Evolutionary conservation across 768 basidiomycete species (phyloP), one percentile per base, ranked within the genome.

Genomic region (Leccinum broughii): DNA sequence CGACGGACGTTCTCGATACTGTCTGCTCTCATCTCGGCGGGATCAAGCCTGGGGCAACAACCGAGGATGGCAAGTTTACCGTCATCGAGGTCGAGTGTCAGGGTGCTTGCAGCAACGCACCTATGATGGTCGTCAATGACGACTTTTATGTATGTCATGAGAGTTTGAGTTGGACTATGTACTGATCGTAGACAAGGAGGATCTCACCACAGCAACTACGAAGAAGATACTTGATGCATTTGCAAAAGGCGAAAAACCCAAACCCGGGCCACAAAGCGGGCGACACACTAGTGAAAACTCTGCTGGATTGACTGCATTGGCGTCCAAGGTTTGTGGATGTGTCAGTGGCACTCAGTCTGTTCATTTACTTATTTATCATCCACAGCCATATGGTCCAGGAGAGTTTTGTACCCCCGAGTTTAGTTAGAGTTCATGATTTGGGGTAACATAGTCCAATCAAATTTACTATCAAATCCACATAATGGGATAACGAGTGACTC

Each of bases 11-110:
- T 65, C 83, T 97, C 49, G 80, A 95, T 64, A 87, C 95, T 30
- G 89, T 91, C 51, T 88, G 90, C 70, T 74, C 80, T 55, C 91
- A 97, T 68, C 85, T 98, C 22, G 90, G 90, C 52, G 88, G 87
- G 15, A 83, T 95, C 66, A 85, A 89, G 64, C 88, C 92, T 24
- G 96, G 96, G 7, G 85, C 92, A 72, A 95, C 95, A n/a, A 97
- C 97, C 13, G 83, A 85, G 73, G 94, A 99, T 71, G 90, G 92
- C 46, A 98, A 96, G 76, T 99, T 98, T 77, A 97, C 97, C 10
- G 87, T 98, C 48, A 83, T 99, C 59, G 97, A 99, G 76, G 97
- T 98, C 30, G 97, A 99, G 78, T 99, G 97, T 76, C 89, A 98
- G 70, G 97, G 97, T 58, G 96, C 97, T 56, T 99, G 97, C 79